These are phyloP conservation scores for Pseudognaphalium luteoalbum DNA, from an alignment of 129 eudicot genomes.

Conservation along the genomic window DNA sequence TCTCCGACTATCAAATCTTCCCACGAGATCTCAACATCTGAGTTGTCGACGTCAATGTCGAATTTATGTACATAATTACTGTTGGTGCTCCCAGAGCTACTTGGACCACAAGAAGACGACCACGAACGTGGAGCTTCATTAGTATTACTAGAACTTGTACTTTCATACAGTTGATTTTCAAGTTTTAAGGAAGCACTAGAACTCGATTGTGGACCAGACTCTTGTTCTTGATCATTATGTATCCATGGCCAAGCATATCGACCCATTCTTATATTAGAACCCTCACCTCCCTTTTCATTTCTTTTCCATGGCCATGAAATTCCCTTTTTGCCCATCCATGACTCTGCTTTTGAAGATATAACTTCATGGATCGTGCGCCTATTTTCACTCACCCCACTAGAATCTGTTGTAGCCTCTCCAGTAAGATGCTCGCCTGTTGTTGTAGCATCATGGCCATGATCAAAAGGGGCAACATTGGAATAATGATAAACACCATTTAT, in stretches of 20 bases:
- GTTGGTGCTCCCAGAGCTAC: slow-evolving; percentile 42
- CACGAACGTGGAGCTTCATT: slow-evolving; percentile 15
- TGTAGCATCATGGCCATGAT: slow-evolving; percentile 7
- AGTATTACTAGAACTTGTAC: neutral
- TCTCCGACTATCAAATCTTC: slow-evolving; percentile 73
- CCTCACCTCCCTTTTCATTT: neutral
- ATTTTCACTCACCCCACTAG: slow-evolving; percentile 35
- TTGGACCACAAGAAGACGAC: slow-evolving; percentile 45
- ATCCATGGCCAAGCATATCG: slow-evolving; percentile 20
- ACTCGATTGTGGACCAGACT: neutral
- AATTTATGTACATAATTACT: slow-evolving; percentile 54
- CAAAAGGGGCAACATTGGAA: slow-evolving; percentile 36
- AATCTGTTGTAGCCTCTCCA: neutral
- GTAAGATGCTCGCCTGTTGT: slow-evolving; percentile 40
- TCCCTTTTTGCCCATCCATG: slow-evolving; percentile 55
- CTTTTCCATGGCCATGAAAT: slow-evolving; percentile 6
- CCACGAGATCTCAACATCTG: slow-evolving; percentile 72
- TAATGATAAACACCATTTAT: slow-evolving; percentile 43
- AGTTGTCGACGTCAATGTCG: slow-evolving; percentile 53
- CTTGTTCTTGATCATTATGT: slow-evolving; percentile 9
- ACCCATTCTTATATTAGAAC: neutral
- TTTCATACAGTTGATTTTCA: neutral
- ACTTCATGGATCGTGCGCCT: slow-evolving; percentile 51
- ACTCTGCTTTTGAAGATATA: slow-evolving; percentile 64
- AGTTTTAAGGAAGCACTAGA: neutral